A percentile compares a stretch with the other conserved stretches of the same genome.
phyloP scores from a whole-genome alignment of 2,329 filamentous ascomycete species.

The Cladosporium velox region DNA sequence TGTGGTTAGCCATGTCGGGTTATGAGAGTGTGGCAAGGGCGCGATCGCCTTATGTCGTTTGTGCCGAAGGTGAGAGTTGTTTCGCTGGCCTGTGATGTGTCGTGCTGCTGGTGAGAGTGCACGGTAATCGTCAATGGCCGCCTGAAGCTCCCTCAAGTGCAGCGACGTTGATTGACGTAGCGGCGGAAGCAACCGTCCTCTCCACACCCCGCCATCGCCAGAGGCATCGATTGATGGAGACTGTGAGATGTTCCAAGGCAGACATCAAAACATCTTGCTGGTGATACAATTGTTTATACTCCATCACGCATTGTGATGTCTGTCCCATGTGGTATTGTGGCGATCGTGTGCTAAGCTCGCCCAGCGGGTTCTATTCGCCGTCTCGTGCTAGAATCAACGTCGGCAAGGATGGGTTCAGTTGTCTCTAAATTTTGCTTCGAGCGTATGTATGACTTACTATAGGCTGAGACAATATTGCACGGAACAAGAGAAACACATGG shows the following conservation, averaged over 20 bases:
- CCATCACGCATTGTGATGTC: neutral
- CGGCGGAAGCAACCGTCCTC: neutral
- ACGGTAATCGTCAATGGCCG: constrained; percentile 16
- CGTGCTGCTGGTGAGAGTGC: neutral
- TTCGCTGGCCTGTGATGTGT: neutral
- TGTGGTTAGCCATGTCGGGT: constrained; percentile 86
- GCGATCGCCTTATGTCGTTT: neutral
- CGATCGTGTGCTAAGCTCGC: too few species aligned
- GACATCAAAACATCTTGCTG: neutral
- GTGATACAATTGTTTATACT: neutral
- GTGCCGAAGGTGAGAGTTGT: neutral
- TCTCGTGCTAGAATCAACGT: neutral
- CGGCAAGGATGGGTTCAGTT: neutral
- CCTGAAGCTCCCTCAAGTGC: constrained; percentile 10
- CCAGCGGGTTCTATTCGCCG: neutral
- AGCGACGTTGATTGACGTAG: constrained; percentile 18
- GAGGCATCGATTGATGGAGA: neutral
- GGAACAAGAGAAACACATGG: neutral
- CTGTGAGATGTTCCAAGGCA: neutral
- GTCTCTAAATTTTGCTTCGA: neutral
- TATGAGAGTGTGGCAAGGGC: neutral
- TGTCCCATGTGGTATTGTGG: neutral
- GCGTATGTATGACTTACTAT: neutral
- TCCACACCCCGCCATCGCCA: constrained; percentile 9
- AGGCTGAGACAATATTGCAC: neutral